These are phyloP conservation scores for Talaromyces amestolkiae DNA, from an alignment of 2,329 filamentous ascomycete genomes.

Conservation along the genomic window DNA sequence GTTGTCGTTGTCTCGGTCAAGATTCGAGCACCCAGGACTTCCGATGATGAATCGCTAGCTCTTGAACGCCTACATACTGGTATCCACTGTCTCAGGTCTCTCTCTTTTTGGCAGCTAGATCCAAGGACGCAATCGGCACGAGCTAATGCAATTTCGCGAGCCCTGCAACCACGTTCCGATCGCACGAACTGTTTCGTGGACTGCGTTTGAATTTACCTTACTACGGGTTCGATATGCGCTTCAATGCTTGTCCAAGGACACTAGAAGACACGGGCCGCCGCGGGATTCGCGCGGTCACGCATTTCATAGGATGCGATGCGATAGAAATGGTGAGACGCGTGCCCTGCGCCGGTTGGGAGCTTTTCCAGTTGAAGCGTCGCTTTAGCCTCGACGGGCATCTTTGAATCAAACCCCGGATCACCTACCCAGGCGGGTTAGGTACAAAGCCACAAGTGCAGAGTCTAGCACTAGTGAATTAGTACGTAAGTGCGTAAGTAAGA, in stretches of 20 bases:
- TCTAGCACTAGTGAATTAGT: not conserved
- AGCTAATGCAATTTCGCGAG: not conserved
- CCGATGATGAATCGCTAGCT: no score
- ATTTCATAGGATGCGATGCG: not conserved
- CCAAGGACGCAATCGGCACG: not conserved
- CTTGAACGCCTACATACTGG: not conserved
- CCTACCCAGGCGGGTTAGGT: conserved; percentile 5
- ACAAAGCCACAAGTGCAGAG: not conserved
- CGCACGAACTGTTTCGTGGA: not conserved
- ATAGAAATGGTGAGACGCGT: not conserved
- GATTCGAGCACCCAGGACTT: not conserved
- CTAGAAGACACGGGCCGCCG: not conserved
- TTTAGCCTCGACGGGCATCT: not conserved
- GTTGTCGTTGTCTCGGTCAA: not conserved
- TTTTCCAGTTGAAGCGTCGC: not conserved
- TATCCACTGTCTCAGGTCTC: not conserved
- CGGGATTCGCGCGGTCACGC: not conserved
- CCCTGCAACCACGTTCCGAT: not conserved
- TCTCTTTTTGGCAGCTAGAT: not conserved
- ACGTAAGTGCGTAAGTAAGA: not conserved
- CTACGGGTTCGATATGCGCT: not conserved
- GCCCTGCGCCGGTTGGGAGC: not conserved
- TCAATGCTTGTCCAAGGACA: not conserved
- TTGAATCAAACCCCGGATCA: not conserved
- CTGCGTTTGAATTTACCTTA: not conserved